phyloP scores from a whole-genome alignment of 257 asterid genomes.

The Solanum tarijense region DNA sequence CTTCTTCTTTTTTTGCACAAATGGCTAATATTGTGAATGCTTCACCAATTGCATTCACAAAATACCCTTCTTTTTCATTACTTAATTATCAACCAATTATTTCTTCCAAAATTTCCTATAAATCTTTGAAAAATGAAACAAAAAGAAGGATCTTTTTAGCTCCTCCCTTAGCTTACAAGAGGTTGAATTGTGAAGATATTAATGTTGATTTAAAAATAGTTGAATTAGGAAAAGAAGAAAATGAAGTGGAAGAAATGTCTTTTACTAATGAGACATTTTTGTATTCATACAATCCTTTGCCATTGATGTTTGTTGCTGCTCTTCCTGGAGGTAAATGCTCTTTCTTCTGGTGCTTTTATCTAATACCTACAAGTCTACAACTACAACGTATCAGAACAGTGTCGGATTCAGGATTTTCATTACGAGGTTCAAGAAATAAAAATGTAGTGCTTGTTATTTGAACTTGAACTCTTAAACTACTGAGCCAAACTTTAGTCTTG shows the following conservation, averaged over 20 bases:
- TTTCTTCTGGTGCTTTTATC: background rate
- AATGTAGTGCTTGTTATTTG: background rate
- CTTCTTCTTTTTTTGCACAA: background rate
- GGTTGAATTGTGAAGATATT: constrained; percentile 6
- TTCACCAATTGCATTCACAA: constrained; percentile 23
- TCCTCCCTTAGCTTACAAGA: constrained; percentile 18
- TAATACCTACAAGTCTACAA: background rate
- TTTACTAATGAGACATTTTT: constrained; percentile 24
- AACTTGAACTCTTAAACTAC: background rate
- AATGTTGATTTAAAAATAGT: background rate
- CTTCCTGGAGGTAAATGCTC: constrained; percentile 73
- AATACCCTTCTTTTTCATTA: constrained; percentile 15
- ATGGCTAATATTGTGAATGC: constrained; percentile 50
- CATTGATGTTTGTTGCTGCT: constrained; percentile 43
- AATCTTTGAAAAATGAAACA: background rate
- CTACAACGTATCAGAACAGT: background rate
- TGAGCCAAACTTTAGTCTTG: background rate
- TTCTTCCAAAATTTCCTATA: background rate
- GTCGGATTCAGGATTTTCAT: background rate
- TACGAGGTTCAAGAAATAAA: background rate
- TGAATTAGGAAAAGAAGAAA: constrained; percentile 2
- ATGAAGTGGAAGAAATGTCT: background rate
- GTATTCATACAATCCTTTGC: constrained; percentile 53
- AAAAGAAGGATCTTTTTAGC: constrained; percentile 4
- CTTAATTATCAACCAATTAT: constrained; percentile 1